Evolutionary conservation across 1,139 yeast genomes (phyloP).

Genomic region (Pichia norvegensis): DNA sequence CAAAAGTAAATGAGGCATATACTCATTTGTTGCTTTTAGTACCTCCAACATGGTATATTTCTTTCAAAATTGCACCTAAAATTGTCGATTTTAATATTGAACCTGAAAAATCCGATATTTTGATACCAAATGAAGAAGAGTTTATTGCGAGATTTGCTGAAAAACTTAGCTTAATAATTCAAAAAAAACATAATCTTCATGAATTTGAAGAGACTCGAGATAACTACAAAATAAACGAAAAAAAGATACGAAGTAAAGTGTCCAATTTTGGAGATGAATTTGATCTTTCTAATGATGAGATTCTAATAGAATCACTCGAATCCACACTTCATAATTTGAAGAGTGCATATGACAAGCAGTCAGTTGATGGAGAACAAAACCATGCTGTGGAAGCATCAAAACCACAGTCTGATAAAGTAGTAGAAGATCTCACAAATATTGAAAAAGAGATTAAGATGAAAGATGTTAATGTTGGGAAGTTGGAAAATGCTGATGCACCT

Average conservation of each 20-base stretch:
- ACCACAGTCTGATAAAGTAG: too few species aligned
- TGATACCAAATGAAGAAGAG: constrained; percentile 24
- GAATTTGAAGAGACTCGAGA: not conserved
- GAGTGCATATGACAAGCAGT: not conserved
- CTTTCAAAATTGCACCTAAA: constrained; percentile 19
- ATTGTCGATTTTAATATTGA: constrained; percentile 37
- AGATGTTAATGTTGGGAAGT: not conserved
- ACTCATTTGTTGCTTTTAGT: constrained; percentile 16
- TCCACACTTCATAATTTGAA: not conserved
- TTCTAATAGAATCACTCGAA: constrained; percentile 6
- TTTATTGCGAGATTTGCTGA: not conserved
- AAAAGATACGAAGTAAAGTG: not conserved
- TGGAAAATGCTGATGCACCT: not conserved
- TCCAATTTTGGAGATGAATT: not conserved
- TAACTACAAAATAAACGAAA: too few species aligned
- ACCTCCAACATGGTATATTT: constrained; percentile 31
- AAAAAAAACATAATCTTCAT: not conserved
- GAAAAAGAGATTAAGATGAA: not conserved
- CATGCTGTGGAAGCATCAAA: too few species aligned
- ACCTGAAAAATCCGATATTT: constrained; percentile 38
- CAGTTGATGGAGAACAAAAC: not conserved
- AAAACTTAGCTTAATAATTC: not conserved
- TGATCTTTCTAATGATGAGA: constrained; percentile 5
- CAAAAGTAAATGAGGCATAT: constrained; percentile 23
- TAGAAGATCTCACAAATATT: not conserved